phyloP scores from a whole-genome alignment of 176 grass and related monocot species.

The Thalia dealbata region DNA sequence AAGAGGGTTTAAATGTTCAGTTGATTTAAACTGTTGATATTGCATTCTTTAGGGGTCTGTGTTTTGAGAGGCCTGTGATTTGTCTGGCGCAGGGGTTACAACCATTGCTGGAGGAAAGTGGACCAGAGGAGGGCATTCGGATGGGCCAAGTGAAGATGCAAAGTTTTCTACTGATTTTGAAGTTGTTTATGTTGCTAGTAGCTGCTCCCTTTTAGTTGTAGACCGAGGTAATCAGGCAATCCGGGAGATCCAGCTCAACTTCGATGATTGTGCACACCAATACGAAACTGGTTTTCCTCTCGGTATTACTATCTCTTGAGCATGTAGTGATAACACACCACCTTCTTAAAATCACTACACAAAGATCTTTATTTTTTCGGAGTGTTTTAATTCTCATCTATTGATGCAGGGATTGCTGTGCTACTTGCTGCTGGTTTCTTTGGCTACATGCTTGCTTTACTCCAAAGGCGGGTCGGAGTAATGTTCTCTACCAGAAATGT shows the following conservation, averaged over 20 bases:
- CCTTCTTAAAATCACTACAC: background rate
- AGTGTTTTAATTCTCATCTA: background rate
- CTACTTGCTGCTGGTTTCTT: slow-evolving; percentile 14
- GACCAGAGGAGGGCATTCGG: slow-evolving; percentile 71
- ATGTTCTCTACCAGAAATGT: slow-evolving; percentile 2
- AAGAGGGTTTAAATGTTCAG: too few relatives aligned
- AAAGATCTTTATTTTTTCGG: background rate
- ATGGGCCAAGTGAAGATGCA: slow-evolving; percentile 73
- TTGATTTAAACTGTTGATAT: background rate
- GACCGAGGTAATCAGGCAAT: slow-evolving; percentile 90
- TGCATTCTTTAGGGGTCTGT: background rate
- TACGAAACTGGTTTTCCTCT: slow-evolving; percentile 74
- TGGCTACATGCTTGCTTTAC: slow-evolving; percentile 9
- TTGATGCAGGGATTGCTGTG: background rate
- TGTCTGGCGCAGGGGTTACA: slow-evolving; percentile 51
- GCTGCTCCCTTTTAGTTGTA: slow-evolving; percentile 91
- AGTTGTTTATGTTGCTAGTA: slow-evolving; percentile 78
- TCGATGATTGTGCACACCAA: slow-evolving; percentile 84
- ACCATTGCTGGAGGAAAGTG: slow-evolving; percentile 94
- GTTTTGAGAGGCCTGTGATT: background rate
- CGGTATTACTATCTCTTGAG: slow-evolving; percentile 37
- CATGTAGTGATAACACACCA: slow-evolving; percentile 5
- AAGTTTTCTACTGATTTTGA: slow-evolving; percentile 98
- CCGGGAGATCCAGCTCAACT: slow-evolving; percentile 72
- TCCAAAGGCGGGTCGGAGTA: background rate